These are phyloP conservation scores for Mycena alexandri DNA, from an alignment of 768 basidiomycete genomes.

Conservation along the genomic window DNA sequence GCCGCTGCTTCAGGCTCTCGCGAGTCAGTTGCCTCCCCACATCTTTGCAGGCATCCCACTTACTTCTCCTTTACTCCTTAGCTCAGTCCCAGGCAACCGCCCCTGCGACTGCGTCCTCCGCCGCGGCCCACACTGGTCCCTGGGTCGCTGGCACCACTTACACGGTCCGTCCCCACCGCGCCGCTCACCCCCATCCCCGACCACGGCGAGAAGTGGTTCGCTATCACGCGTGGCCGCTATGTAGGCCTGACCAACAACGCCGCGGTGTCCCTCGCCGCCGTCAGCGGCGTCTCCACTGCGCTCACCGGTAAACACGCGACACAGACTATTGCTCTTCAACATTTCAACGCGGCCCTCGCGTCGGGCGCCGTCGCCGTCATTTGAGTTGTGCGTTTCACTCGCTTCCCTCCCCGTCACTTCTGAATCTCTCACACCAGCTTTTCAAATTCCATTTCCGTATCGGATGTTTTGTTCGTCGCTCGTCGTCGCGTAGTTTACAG, in stretches of 20 bases:
- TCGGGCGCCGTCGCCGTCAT: not conserved
- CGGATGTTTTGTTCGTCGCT: too few species aligned
- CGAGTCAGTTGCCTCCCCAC: too few species aligned
- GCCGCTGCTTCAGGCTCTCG: too few species aligned
- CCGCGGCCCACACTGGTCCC: not conserved
- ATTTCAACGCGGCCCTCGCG: constrained; percentile 9
- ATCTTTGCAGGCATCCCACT: too few species aligned
- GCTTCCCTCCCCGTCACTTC: too few species aligned
- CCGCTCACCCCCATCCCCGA: constrained; percentile 4
- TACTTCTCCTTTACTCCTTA: too few species aligned
- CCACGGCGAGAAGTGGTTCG: constrained; percentile 10
- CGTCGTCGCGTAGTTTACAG: too few species aligned
- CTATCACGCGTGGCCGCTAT: constrained; percentile 7
- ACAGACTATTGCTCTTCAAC: not conserved
- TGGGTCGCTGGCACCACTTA: not conserved
- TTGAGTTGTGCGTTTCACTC: too few species aligned
- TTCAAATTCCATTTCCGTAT: too few species aligned
- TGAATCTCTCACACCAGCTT: too few species aligned
- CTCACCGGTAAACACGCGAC: not conserved
- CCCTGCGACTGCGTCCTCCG: too few species aligned
- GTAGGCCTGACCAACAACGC: constrained; percentile 8
- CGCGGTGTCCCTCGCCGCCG: constrained; percentile 1
- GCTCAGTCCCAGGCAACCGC: too few species aligned
- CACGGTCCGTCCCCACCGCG: not conserved
- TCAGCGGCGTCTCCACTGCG: not conserved